Conservation (phyloP, 2,329 filamentous ascomycete species). For the Aspergillus aculeatinus region DNA sequence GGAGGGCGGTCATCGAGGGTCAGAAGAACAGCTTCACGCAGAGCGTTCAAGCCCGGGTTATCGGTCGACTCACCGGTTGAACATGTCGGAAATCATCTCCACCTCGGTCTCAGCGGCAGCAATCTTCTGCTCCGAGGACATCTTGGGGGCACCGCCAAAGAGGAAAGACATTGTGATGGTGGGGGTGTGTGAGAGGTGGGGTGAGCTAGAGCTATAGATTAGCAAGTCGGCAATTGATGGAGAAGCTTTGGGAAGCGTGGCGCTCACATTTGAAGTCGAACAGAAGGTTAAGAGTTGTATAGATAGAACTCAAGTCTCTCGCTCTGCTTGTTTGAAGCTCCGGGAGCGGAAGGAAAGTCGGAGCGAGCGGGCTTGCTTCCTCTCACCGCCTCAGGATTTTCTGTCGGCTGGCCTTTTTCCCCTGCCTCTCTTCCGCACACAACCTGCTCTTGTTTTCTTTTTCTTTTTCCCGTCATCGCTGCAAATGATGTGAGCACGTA, state of each 20-base stretch:
- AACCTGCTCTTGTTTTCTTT: slow-evolving; percentile 12
- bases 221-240: neutral
- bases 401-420: slow-evolving; percentile 9
- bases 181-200: neutral
- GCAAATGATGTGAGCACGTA: slow-evolving; percentile 26
- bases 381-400: slow-evolving; percentile 21
- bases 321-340: slow-evolving; percentile 8
- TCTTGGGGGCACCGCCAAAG: slow-evolving; percentile 72
- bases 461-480: slow-evolving; percentile 12
- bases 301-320: neutral
- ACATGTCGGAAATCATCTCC: slow-evolving; percentile 97
- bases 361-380: neutral
- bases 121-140: slow-evolving; percentile 95
- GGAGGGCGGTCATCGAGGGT: neutral
- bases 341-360: slow-evolving; percentile 17
- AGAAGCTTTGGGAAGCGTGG: neutral
- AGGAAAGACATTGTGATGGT: slow-evolving; percentile 66
- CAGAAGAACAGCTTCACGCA: neutral
- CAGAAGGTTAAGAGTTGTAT: neutral
- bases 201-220: neutral
- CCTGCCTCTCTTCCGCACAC: slow-evolving; percentile 11
- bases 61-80: slow-evolving; percentile 71
- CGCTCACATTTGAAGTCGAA: neutral
- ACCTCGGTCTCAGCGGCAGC: slow-evolving; percentile 94
- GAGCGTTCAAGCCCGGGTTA: neutral